Conservation (phyloP, 805 yeast genomes). For the Metahyphopichia silvanorum region DNA sequence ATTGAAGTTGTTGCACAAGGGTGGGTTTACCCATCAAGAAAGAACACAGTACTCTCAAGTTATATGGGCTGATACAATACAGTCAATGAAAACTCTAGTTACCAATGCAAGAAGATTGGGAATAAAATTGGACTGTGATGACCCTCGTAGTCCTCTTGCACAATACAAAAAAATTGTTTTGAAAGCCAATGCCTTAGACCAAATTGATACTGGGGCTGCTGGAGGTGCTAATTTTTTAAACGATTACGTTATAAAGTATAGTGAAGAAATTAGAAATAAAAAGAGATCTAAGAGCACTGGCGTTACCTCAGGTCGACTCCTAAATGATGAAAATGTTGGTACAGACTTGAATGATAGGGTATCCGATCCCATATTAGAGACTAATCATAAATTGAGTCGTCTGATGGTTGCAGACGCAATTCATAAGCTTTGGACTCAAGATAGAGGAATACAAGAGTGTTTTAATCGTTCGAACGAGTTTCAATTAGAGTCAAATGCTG, state of each 20-base stretch:
- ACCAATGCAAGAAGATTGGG: conserved; percentile 70
- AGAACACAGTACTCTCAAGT: conserved; percentile 77
- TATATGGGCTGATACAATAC: conserved; percentile 90
- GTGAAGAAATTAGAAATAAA: conserved; percentile 50
- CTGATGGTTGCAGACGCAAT: conserved; percentile 72
- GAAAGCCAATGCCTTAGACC: conserved; percentile 55
- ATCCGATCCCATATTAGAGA: background rate
- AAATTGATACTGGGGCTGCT: conserved; percentile 62
- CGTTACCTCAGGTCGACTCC: conserved; percentile 15
- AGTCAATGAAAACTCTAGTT: conserved; percentile 72
- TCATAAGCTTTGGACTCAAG: conserved; percentile 62
- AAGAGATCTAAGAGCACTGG: conserved; percentile 58
- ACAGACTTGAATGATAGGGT: background rate
- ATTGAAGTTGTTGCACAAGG: conserved; percentile 78
- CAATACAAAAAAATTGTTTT: conserved; percentile 49
- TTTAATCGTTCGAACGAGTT: conserved; percentile 65
- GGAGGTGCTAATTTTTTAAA: conserved; percentile 63
- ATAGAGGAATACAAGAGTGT: conserved; percentile 61
- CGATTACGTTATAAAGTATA: conserved; percentile 61
- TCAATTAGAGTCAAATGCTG: conserved; percentile 81
- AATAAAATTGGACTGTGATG: conserved; percentile 65
- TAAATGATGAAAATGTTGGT: conserved; percentile 14
- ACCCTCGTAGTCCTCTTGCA: conserved; percentile 42
- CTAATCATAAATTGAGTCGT: conserved; percentile 17
- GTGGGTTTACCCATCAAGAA: conserved; percentile 80